These are phyloP conservation scores for Letharia columbiana DNA, from an alignment of 495 filamentous ascomycete genomes.

Conservation along the genomic window DNA sequence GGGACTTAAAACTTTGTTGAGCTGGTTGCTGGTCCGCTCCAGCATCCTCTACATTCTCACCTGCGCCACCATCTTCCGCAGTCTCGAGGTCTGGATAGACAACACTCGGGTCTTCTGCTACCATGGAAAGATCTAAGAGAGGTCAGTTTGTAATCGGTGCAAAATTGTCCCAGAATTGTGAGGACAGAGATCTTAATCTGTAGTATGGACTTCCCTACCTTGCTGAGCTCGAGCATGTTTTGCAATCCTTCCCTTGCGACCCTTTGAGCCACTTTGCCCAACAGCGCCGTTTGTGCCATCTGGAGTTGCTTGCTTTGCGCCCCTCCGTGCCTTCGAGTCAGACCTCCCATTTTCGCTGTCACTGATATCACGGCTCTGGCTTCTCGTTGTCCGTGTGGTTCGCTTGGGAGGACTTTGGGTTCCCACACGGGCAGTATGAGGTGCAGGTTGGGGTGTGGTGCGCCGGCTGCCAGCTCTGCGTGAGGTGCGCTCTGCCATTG, in stretches of 20 bases:
- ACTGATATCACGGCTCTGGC: conserved; percentile 34
- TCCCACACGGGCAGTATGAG: conserved; percentile 16
- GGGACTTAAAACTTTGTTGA: conserved; percentile 24
- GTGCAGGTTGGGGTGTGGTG: conserved; percentile 28
- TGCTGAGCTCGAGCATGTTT: conserved; percentile 9
- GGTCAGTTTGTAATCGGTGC: neutral
- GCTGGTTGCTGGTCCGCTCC: neutral
- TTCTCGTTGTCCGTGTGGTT: conserved; percentile 29
- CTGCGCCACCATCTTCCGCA: conserved; percentile 2
- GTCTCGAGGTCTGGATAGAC: conserved; percentile 19
- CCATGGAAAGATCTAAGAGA: conserved; percentile 30
- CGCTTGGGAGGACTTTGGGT: conserved; percentile 21
- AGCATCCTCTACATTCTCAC: conserved; percentile 8
- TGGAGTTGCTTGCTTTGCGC: conserved; percentile 30
- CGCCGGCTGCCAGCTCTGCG: conserved; percentile 25
- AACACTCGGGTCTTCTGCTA: conserved; percentile 28
- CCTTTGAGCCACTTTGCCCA: conserved; percentile 7
- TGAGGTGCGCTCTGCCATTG: conserved; percentile 31
- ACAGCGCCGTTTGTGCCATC: conserved; percentile 21
- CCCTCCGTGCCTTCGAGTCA: conserved; percentile 19
- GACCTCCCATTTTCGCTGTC: conserved; percentile 15
- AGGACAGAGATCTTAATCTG: neutral
- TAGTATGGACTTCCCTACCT: neutral
- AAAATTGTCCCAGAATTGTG: neutral
- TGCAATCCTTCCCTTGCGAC: conserved; percentile 9